Base-by-base conservation (phyloP, 371 early-diverging fungal genomes). In the Mucor racemosus region DNA sequence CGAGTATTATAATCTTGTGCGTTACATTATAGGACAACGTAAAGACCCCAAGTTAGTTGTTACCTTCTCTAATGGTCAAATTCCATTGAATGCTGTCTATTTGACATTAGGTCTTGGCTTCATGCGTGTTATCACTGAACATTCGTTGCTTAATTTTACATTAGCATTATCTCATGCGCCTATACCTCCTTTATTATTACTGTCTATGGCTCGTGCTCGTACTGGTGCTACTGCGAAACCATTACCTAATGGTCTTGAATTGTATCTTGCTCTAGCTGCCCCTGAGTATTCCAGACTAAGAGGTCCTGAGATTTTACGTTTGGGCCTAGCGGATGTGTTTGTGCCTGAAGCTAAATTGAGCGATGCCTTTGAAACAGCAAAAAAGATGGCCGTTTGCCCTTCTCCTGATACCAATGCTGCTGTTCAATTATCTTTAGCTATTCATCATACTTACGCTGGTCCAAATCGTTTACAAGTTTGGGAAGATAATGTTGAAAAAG, bases 391-490 rank as follows among this genome's bases (percentile, higher is more conserved):
- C 1, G 66, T 80, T 14, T 86, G 85, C 56, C 80, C 85, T 36
- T 68, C 75, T 9, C 83, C 85, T 0, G 71, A 77, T 60, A 83
- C 82, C 0, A 58, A 48, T 4, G 70, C 76, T 36, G 84, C 88
- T 6, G 59, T 87, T 34, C 81, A 80, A 13, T 60, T 84, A 26
- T 79, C 80, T 0, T 60, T 86, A 10, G 73, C 80, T 14, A 73
- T 79, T 1, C 69, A 83, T 36, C 76, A 84, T 50, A 74, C 79
- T 0, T 87, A 87, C 62, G 77, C 88, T 38, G 88, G 88, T 8
- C 88, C 88, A 4, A 79, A 84, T 53, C 79, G 84, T 50, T 68
- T 87, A 39, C 73, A 73, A 40, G 85, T 84, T 0, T 87, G 88
- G 88, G 67, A 81, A 42, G 65, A 79, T 5, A 75, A 81, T 36